phyloP scores from a whole-genome alignment of 2,329 filamentous ascomycete species.

The Sclerotinia trifoliorum region DNA sequence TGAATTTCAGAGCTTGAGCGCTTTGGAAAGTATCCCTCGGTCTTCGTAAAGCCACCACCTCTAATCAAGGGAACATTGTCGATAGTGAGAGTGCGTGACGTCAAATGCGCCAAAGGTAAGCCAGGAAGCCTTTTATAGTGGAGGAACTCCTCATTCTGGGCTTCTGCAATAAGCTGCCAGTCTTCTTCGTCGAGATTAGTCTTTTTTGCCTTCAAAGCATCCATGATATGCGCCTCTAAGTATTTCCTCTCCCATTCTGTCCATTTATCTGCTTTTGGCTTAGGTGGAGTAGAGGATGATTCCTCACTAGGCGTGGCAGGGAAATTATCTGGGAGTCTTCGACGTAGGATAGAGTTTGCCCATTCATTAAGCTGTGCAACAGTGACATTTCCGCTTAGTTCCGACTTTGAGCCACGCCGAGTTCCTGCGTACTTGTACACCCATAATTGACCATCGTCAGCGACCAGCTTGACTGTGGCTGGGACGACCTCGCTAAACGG shows the following conservation, averaged over 20 bases:
- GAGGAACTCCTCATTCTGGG: not conserved
- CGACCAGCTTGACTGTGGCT: not conserved
- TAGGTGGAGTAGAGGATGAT: not conserved
- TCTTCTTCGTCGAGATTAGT: not conserved
- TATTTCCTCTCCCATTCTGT: not conserved
- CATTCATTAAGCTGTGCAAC: constrained; percentile 5
- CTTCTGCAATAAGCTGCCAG: not conserved
- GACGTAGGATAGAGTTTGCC: constrained; percentile 11
- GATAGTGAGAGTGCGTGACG: constrained; percentile 12
- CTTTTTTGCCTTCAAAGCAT: not conserved
- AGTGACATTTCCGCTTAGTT: not conserved
- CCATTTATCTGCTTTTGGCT: constrained; percentile 6
- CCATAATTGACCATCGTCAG: constrained; percentile 4
- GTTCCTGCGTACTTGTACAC: constrained; percentile 4
- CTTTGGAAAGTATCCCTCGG: not conserved
- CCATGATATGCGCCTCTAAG: not conserved
- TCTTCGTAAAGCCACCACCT: not conserved
- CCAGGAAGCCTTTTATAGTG: not conserved
- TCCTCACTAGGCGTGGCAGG: not conserved
- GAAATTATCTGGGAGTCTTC: constrained; percentile 9
- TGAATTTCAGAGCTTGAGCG: constrained; percentile 5
- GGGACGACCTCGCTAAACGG: constrained; percentile 9
- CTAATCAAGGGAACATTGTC: not conserved
- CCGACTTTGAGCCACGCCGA: not conserved
- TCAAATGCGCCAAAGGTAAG: not conserved